A percentile compares a stretch with the other conserved stretches of the same genome.
Conservation (phyloP, 805 yeast species). For the Metschnikowia baotianmanensis region DNA sequence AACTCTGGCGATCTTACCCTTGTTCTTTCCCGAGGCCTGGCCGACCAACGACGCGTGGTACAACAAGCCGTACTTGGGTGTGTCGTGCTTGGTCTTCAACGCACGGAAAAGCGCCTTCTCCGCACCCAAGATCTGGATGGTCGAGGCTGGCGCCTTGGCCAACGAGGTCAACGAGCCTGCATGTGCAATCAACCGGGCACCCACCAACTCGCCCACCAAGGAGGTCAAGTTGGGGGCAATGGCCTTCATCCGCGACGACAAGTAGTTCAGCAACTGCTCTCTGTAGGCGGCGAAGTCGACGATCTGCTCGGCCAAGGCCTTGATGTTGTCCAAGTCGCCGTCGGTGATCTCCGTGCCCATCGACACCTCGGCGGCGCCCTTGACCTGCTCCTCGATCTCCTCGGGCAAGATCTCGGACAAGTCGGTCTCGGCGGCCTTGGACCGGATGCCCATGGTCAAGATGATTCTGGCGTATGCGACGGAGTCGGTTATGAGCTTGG, state of each 20-base stretch:
- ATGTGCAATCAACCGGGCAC: conserved; percentile 96
- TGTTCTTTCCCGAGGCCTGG: conserved; percentile 91
- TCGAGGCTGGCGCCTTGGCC: conserved; percentile 98
- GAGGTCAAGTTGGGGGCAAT: conserved; percentile 98
- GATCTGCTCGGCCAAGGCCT: conserved; percentile 91
- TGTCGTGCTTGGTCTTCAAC: conserved; percentile 92
- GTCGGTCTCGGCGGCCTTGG: conserved; percentile 88
- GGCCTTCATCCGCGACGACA: conserved; percentile 94
- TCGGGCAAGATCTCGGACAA: conserved; percentile 52
- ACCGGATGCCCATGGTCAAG: conserved; percentile 89
- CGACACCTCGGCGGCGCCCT: conserved; percentile 96
- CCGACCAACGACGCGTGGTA: conserved; percentile 95
- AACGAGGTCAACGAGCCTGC: conserved; percentile 96
- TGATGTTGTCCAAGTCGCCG: conserved; percentile 81
- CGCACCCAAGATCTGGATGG: conserved; percentile 97
- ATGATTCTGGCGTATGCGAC: conserved; percentile 95
- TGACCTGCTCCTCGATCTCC: conserved; percentile 57
- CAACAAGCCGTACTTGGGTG: conserved; percentile 94
- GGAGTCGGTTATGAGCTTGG: conserved; percentile 93
- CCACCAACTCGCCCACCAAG: conserved; percentile 97
- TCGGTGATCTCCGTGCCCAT: conserved; percentile 99
- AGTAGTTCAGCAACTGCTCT: conserved; percentile 90
- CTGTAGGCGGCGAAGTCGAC: conserved; percentile 95
- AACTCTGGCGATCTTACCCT: conserved; percentile 98
- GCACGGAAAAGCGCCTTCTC: conserved; percentile 97